Conservation (phyloP, 2,329 filamentous ascomycete species). For the Trichoderma breve region DNA sequence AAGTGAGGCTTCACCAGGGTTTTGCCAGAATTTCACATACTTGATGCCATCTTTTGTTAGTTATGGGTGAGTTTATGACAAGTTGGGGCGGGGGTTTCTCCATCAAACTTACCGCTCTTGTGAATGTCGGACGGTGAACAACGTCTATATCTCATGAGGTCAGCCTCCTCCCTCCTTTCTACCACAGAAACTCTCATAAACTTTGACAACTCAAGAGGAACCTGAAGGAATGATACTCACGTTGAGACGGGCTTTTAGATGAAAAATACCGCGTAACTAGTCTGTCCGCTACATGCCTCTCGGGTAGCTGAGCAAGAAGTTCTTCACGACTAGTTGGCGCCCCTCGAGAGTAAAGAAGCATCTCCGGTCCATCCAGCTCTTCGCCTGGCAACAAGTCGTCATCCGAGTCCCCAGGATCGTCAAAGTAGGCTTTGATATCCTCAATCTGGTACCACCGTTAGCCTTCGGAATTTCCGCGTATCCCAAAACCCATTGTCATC, state of each 20-base stretch:
- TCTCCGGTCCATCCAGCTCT: slow-evolving; percentile 41
- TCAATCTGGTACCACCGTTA: slow-evolving; percentile 47
- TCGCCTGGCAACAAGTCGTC: slow-evolving; percentile 34
- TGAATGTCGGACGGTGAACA: slow-evolving; percentile 53
- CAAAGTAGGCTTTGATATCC: slow-evolving; percentile 58
- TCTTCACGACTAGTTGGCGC: slow-evolving; percentile 44
- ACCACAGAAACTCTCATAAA: background rate
- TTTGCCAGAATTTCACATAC: slow-evolving; percentile 50
- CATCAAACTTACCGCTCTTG: slow-evolving; percentile 38
- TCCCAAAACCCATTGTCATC: background rate
- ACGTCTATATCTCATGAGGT: slow-evolving; percentile 40
- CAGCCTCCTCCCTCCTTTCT: background rate
- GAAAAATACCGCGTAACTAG: slow-evolving; percentile 54
- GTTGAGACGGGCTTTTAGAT: slow-evolving; percentile 51
- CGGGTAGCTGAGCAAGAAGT: slow-evolving; percentile 48
- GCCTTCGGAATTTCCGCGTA: background rate
- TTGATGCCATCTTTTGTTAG: slow-evolving; percentile 27
- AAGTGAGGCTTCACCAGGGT: slow-evolving; percentile 39
- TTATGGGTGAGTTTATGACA: background rate
- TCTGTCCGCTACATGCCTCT: slow-evolving; percentile 46
- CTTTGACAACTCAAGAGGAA: background rate
- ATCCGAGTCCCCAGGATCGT: slow-evolving; percentile 42
- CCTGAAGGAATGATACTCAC: slow-evolving; percentile 34
- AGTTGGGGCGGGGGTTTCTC: background rate
- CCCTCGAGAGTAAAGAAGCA: slow-evolving; percentile 43